Conservation (phyloP, 176 grass and related monocot species). For the Themeda triandra region DNA sequence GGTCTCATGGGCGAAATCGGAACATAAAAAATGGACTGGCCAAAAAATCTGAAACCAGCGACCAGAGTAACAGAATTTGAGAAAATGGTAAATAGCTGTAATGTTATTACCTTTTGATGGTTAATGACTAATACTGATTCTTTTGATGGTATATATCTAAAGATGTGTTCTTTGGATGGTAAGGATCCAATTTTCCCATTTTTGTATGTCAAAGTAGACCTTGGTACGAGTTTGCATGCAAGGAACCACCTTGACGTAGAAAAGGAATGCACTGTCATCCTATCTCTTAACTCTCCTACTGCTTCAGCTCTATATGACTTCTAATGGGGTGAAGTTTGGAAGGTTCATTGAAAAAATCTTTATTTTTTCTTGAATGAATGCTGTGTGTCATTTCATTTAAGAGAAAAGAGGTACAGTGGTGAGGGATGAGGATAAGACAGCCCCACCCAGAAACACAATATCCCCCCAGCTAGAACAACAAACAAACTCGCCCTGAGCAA, state of each 20-base stretch:
- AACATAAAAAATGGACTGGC: no score
- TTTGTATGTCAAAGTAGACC: not conserved
- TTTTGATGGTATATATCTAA: not conserved
- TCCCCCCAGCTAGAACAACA: not conserved
- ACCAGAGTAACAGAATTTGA: not conserved
- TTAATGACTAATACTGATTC: not conserved
- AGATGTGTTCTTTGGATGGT: not conserved
- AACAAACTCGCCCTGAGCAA: not conserved
- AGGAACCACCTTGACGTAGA: not conserved
- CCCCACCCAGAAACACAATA: not conserved
- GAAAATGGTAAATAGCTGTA: not conserved
- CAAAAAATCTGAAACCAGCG: no score
- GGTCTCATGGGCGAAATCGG: no score
- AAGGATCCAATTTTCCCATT: not conserved
- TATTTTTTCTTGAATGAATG: not conserved
- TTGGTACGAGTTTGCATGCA: slow-evolving; percentile 10
- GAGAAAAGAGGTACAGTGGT: not conserved
- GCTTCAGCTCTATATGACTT: not conserved
- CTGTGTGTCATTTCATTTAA: not conserved
- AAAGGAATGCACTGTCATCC: not conserved
- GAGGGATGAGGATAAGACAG: not conserved
- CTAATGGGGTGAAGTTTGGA: not conserved
- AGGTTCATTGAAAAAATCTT: not conserved
- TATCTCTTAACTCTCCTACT: not conserved
- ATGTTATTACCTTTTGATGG: not conserved